Conservation (phyloP, 495 filamentous ascomycete genomes). For the Podospora conica region DNA sequence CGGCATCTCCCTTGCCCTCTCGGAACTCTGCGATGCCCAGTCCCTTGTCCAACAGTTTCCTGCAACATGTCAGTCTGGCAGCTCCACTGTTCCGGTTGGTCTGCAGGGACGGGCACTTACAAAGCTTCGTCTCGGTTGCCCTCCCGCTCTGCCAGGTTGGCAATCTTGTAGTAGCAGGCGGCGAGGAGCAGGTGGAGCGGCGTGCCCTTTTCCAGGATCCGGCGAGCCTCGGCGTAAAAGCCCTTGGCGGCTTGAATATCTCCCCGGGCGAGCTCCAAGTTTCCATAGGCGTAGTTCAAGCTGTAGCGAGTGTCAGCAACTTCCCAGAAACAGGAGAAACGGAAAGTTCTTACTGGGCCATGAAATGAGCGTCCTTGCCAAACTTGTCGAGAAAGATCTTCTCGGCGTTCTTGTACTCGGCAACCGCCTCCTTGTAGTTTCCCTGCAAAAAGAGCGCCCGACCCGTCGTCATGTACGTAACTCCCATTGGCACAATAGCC, state of each 20-base stretch:
- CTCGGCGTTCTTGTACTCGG: not conserved
- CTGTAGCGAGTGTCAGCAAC: not conserved
- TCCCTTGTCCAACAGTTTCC: not conserved
- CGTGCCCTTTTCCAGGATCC: constrained; percentile 1
- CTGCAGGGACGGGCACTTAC: not conserved
- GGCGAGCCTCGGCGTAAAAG: not conserved
- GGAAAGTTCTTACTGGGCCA: not conserved
- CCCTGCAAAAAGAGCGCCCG: not conserved
- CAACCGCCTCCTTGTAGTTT: not conserved
- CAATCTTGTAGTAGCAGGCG: not conserved
- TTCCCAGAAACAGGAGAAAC: not conserved
- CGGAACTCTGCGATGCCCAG: not conserved
- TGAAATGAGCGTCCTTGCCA: not conserved
- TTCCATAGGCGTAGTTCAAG: not conserved
- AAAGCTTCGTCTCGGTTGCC: not conserved
- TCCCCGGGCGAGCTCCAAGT: not conserved
- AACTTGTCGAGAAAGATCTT: not conserved
- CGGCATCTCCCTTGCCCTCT: not conserved
- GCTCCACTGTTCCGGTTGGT: not conserved
- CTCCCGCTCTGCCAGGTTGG: not conserved
- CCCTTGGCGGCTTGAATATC: not conserved
- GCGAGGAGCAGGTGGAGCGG: constrained; percentile 2
- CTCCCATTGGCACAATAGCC: not conserved
- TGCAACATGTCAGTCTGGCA: not conserved
- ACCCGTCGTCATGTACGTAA: not conserved